Evolutionary conservation across 2,329 filamentous ascomycete genomes (phyloP).

Genomic region (Cladosporium phlei): DNA sequence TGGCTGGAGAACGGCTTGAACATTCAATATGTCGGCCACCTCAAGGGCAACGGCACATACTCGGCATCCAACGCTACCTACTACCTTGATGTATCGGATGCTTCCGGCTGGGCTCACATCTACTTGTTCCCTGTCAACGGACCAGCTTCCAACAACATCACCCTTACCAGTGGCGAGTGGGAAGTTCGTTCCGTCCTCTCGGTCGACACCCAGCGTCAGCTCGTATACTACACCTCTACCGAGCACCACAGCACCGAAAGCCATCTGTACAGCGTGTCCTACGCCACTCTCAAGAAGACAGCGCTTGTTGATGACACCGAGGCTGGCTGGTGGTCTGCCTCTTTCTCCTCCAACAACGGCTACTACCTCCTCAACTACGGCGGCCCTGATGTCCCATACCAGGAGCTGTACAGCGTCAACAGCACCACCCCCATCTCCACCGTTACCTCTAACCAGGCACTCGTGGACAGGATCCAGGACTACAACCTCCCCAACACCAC

Average conservation of each 20-base stretch:
- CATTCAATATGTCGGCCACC: constrained; percentile 51
- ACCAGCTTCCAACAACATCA: constrained; percentile 41
- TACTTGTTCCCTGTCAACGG: constrained; percentile 59
- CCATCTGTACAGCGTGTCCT: constrained; percentile 64
- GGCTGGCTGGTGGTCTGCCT: constrained; percentile 58
- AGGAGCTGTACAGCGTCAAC: constrained; percentile 59
- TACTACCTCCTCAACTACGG: constrained; percentile 64
- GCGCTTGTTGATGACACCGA: constrained; percentile 58
- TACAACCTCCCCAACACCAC: constrained; percentile 62
- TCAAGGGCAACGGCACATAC: constrained; percentile 35
- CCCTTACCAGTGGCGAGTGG: constrained; percentile 62
- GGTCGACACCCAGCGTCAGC: constrained; percentile 51
- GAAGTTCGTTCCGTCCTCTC: constrained; percentile 58
- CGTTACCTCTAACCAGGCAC: constrained; percentile 56
- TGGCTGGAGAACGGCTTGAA: constrained; percentile 59
- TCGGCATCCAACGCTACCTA: constrained; percentile 40
- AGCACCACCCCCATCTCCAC: constrained; percentile 53
- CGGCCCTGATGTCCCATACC: constrained; percentile 65
- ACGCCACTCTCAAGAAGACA: constrained; percentile 49
- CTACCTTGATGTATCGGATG: constrained; percentile 64
- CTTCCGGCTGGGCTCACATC: constrained; percentile 61
- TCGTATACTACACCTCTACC: constrained; percentile 63
- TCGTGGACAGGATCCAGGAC: constrained; percentile 52
- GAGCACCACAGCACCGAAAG: constrained; percentile 62
- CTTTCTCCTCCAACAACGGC: constrained; percentile 57